phyloP scores from a whole-genome alignment of 768 basidiomycete species.

The Termitomyces sp. region DNA sequence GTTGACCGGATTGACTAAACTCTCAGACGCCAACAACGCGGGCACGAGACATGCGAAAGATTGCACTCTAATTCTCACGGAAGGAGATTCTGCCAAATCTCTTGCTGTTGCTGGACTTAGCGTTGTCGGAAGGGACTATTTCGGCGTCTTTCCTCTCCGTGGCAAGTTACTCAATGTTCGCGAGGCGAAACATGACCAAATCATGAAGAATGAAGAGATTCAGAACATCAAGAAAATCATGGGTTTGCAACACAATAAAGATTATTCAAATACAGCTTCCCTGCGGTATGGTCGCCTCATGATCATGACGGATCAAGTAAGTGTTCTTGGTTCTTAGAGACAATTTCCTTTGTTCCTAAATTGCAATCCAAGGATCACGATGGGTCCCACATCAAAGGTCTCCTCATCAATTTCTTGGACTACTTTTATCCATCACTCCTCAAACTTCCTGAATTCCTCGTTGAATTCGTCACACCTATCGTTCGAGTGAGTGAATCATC shows the following conservation, averaged over 20 bases:
- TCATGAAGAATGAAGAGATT: constrained; percentile 98
- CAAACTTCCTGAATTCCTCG: constrained; percentile 85
- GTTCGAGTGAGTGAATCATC: constrained; percentile 65
- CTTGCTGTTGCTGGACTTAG: constrained; percentile 92
- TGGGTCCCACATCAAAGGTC: constrained; percentile 99
- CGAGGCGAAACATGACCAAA: constrained; percentile 92
- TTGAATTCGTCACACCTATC: constrained; percentile 98
- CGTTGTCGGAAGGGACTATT: constrained; percentile 94
- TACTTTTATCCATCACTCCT: constrained; percentile 95
- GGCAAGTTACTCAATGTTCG: constrained; percentile 97
- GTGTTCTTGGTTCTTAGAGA: constrained; percentile 14
- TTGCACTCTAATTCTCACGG: constrained; percentile 95
- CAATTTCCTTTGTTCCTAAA: not conserved
- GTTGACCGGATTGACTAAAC: constrained; percentile 86
- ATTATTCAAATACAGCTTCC: constrained; percentile 63
- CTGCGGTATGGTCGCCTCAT: constrained; percentile 93
- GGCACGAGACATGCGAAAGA: constrained; percentile 76
- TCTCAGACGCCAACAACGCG: constrained; percentile 97
- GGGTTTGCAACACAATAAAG: constrained; percentile 92
- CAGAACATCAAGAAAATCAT: constrained; percentile 98
- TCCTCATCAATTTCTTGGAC: constrained; percentile 96
- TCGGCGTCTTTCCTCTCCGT: constrained; percentile 96
- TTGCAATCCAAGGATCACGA: constrained; percentile 79
- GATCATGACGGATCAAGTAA: constrained; percentile 99
- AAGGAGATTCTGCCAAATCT: constrained; percentile 98